Evolutionary conservation across 2,329 filamentous ascomycete genomes (phyloP), one percentile per base, ranked within the genome.

Genomic region (Aspergillus ochraceoroseus): DNA sequence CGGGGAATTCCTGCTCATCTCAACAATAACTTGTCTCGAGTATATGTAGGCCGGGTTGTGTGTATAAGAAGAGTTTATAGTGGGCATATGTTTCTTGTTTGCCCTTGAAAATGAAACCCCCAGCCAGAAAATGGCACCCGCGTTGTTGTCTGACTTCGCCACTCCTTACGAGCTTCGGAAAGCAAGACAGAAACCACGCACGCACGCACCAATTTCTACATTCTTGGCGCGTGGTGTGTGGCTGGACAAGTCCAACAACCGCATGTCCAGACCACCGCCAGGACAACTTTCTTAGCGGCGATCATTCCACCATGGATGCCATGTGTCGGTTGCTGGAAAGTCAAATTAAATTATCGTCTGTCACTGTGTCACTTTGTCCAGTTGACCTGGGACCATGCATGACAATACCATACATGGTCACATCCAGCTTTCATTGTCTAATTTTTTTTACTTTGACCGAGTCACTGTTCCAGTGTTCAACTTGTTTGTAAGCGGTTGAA

Each of bases 251-350:
- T 48, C 37, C 41, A 41, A 42, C 35, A 28, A 33, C 28, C 35
- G 32, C 33, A 32, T 45, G 39, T 42, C 46, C 41, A 44, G 44
- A 47, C 39, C 40, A 37, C 30, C 30, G 30, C 43, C 32, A 17
- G 27, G 33, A 27, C 46, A 47, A 39, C 30, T 32, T 39, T 36
- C 31, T 41, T 50, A 52, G 49, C 44, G 51, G 51, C 49, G 51
- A 53, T 53, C 51, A 53, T 52, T 53, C 47, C 50, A 46, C 44
- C 50, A 42, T 52, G 48, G 51, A 50, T 50, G 49, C 49, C 49
- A 52, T 53, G 51, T 53, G 51, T 51, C 38, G 32, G 29, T 39
- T 41, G 45, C 39, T 46, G 28, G 45, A 51, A 51, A 49, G 44
- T 46, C 46, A 51, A 51, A 48, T 42, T 19, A 38, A 30, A n/a